phyloP scores from a whole-genome alignment of 306 rosid species.

The Vigna radiata region DNA sequence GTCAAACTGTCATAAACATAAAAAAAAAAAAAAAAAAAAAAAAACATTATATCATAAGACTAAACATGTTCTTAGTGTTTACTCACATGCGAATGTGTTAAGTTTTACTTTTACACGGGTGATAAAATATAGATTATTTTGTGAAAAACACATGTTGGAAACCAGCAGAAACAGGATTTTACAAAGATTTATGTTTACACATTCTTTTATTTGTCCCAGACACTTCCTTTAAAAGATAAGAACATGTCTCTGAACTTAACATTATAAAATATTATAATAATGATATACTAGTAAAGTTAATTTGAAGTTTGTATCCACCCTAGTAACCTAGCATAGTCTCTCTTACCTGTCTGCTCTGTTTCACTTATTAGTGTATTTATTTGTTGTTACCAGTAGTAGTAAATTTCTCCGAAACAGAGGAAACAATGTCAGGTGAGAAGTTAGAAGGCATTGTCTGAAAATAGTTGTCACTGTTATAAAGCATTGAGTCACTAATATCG shows the following conservation, averaged over 20 bases:
- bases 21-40: not conserved
- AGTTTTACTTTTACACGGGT: not conserved
- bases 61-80: not conserved
- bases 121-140: not conserved
- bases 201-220: not conserved
- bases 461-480: constrained; percentile 9
- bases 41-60: not conserved
- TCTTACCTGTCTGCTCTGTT: constrained; percentile 10
- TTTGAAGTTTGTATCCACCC: constrained; percentile 33
- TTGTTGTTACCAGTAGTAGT: constrained; percentile 4
- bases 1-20: not conserved
- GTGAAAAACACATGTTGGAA: not conserved
- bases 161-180: not conserved
- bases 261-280: not conserved
- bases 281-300: not conserved
- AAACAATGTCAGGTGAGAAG: constrained; percentile 19
- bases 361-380: constrained; percentile 21
- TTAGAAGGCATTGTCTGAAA: constrained; percentile 23
- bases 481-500: not conserved
- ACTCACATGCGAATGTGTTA: not conserved
- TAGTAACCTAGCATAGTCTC: not conserved
- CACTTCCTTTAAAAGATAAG: not conserved
- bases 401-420: constrained; percentile 20
- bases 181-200: not conserved
- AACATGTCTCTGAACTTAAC: not conserved